Evolutionary conservation across 805 yeast genomes (phyloP), one percentile per base, ranked within the genome.

Genomic region (Metschnikowia gruessii): DNA sequence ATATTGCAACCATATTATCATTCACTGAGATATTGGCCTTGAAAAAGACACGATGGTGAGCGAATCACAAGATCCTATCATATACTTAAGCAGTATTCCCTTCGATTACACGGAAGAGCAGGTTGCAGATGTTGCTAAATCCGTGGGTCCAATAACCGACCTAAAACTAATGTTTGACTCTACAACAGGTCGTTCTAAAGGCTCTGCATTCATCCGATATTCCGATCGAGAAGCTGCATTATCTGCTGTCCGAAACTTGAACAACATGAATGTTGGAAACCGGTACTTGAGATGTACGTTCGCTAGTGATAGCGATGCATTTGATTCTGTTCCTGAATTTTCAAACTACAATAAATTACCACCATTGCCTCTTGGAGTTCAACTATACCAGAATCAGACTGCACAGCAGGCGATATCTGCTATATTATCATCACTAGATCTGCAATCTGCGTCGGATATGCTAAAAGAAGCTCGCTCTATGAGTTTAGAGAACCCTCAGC

Each of bases 51-150:
- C 32, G n/a, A 42, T 44, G 43, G 38, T 40, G 45, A 44, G 40
- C 22, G 52, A 54, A 11, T 37, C 49, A 29, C 46, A 43, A 28
- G 56, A 54, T 19, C 49, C 52, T 26, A 52, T 49, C 19, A 85
- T 89, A 2, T 86, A 86, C 58, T 79, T 91, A 35, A 95, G 96
- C 3, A 84, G 88, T 13, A 86, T 92, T 32, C 98, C 98, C 1
- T 89, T 83, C 61, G 97, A 92, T 59, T 89, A 87, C 60, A 87
- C 97, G 0, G 98, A 92, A 62, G 95, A 89, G 57, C 97, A 91
- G 63, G 84, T 92, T n/a, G 66, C 80, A 54, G 95, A 87, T 52
- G 80, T 92, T 12, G 95, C 95, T 50, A 74, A 76, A 47, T 82
- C 95, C 1, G 94, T 88, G 2, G 98, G 97, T 1, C 96, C 97